These are phyloP conservation scores for Eutypella sp. DNA, from an alignment of 2,329 filamentous ascomycete species.

Conservation along the genomic window DNA sequence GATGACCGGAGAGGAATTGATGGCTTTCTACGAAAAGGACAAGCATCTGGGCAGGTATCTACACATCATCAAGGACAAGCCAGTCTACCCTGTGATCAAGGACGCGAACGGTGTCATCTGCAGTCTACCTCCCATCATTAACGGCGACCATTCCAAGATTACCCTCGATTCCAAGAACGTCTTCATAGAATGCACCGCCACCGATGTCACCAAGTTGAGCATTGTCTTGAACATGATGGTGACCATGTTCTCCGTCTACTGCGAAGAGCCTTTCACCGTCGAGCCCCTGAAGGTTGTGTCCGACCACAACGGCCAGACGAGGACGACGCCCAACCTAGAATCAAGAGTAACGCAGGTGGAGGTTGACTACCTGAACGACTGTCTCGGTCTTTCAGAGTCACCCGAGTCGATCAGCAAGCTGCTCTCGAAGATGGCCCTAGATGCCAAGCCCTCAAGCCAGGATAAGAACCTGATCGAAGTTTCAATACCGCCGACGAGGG, in stretches of 20 bases:
- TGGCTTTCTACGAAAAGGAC: constrained; percentile 93
- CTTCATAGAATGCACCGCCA: constrained; percentile 95
- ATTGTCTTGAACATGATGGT: constrained; percentile 95
- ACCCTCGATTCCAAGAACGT: constrained; percentile 85
- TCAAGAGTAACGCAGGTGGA: constrained; percentile 75
- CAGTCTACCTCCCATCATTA: constrained; percentile 96
- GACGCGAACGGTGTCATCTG: constrained; percentile 83
- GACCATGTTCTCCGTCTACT: constrained; percentile 95
- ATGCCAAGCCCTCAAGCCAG: constrained; percentile 68
- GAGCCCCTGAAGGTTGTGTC: constrained; percentile 92
- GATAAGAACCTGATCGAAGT: constrained; percentile 72
- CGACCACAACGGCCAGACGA: constrained; percentile 79
- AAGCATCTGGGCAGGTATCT: constrained; percentile 86
- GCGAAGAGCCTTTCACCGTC: constrained; percentile 81
- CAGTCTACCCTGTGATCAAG: constrained; percentile 93
- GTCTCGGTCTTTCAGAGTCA: constrained; percentile 75
- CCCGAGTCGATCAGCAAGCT: constrained; percentile 72
- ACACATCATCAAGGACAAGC: constrained; percentile 89
- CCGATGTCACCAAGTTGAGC: constrained; percentile 92
- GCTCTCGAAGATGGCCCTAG: constrained; percentile 83
- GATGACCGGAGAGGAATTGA: constrained; percentile 83
- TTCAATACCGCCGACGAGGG: constrained; percentile 79
- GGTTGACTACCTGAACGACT: constrained; percentile 88
- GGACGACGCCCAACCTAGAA: constrained; percentile 75
- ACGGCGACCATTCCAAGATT: constrained; percentile 95